Evolutionary conservation across 2,329 filamentous ascomycete genomes (phyloP).

Genomic region (Diaporthe capsici): DNA sequence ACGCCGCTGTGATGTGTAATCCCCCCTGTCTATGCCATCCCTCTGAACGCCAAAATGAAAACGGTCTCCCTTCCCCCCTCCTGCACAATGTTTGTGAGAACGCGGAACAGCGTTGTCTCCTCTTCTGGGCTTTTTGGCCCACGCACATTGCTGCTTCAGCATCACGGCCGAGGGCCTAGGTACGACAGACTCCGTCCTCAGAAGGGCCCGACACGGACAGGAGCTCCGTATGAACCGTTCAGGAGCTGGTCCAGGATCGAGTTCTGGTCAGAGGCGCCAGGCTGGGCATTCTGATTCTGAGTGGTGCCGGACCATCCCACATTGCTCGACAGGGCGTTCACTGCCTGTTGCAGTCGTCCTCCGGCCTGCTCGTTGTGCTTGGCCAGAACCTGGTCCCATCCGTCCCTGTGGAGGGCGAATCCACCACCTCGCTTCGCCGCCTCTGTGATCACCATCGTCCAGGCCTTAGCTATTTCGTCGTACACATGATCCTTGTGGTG

Average conservation of each 20-base stretch:
- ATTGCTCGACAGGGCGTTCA: slow-evolving; percentile 80
- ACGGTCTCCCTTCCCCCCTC: background rate
- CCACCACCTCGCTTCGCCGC: slow-evolving; percentile 92
- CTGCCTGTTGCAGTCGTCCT: slow-evolving; percentile 84
- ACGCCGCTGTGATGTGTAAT: slow-evolving; percentile 41
- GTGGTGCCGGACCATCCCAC: slow-evolving; percentile 81
- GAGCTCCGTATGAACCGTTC: slow-evolving; percentile 70
- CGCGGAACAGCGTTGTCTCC: background rate
- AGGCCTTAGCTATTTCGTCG: slow-evolving; percentile 94
- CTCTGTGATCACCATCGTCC: slow-evolving; percentile 92
- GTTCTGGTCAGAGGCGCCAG: slow-evolving; percentile 58
- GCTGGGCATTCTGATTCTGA: slow-evolving; percentile 45
- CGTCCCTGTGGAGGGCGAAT: slow-evolving; percentile 88
- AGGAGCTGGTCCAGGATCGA: slow-evolving; percentile 75
- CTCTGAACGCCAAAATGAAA: slow-evolving; percentile 27
- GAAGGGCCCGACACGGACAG: slow-evolving; percentile 75
- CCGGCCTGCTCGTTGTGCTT: slow-evolving; percentile 91
- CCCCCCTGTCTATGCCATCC: slow-evolving; percentile 41
- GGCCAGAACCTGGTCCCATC: slow-evolving; percentile 90
- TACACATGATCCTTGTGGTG: slow-evolving; percentile 96
- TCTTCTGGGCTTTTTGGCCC: background rate
- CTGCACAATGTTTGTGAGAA: slow-evolving; percentile 13
- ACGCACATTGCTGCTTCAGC: background rate
- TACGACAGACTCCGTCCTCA: slow-evolving; percentile 50
- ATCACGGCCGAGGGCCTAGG: background rate